Evolutionary conservation across 2,329 filamentous ascomycete species (phyloP).

Genomic region (Fusarium multiceps): DNA sequence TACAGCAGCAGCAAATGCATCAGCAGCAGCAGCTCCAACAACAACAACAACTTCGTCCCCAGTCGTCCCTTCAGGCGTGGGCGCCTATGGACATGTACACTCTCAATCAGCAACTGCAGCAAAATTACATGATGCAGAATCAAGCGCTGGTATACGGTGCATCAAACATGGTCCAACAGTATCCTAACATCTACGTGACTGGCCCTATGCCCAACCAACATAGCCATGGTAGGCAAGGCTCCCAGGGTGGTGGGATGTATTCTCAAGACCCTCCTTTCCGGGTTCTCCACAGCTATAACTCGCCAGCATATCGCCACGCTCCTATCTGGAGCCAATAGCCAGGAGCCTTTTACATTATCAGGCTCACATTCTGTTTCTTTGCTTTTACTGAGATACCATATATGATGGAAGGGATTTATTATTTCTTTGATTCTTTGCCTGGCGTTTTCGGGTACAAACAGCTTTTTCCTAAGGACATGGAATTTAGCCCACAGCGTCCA

Average conservation of each 20-base stretch:
- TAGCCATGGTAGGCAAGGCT: constrained; percentile 25
- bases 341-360: not conserved
- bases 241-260: constrained; percentile 33
- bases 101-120: constrained; percentile 36
- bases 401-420: constrained; percentile 17
- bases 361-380: constrained; percentile 14
- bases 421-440: constrained; percentile 16
- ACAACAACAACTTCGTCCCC: constrained; percentile 17
- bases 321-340: constrained; percentile 64
- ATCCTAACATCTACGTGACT: constrained; percentile 35
- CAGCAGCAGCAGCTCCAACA: constrained; percentile 12
- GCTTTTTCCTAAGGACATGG: constrained; percentile 23
- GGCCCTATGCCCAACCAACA: constrained; percentile 15
- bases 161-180: constrained; percentile 37
- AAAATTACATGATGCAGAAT: constrained; percentile 39
- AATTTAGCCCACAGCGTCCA: constrained; percentile 37
- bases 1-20: constrained; percentile 28
- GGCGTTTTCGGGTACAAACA: constrained; percentile 37
- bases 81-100: constrained; percentile 34
- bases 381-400: constrained; percentile 37
- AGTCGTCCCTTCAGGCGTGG: constrained; percentile 31
- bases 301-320: constrained; percentile 64
- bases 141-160: constrained; percentile 32
- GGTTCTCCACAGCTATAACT: constrained; percentile 69
- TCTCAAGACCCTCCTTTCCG: constrained; percentile 57